Conservation (phyloP, 768 basidiomycete genomes). For the Mycena albidolilacea region DNA sequence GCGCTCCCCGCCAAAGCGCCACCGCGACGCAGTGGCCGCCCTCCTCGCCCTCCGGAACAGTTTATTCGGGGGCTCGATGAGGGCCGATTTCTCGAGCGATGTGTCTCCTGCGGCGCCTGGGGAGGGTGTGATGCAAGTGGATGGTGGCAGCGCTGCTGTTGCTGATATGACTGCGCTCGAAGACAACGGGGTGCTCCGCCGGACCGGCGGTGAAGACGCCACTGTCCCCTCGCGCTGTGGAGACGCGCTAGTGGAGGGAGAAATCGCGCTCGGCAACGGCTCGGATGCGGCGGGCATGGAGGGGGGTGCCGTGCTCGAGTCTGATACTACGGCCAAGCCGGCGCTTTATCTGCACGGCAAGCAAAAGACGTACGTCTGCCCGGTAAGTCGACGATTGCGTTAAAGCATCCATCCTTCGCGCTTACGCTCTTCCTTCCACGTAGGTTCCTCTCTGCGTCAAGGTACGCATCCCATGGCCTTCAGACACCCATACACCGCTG, state of each 20-base stretch:
- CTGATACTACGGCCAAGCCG: background rate
- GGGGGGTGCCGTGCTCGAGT: background rate
- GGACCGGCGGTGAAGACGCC: background rate
- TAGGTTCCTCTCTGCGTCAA: conserved; percentile 23
- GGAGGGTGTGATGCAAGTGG: background rate
- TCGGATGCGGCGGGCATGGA: background rate
- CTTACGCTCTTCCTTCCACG: background rate
- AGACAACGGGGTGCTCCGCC: background rate
- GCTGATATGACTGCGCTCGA: background rate
- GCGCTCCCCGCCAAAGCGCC: too few relatives aligned
- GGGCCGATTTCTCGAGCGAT: background rate
- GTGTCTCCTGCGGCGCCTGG: background rate
- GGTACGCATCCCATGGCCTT: background rate
- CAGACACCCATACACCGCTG: background rate
- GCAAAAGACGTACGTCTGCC: conserved; percentile 8
- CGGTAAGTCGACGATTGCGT: background rate
- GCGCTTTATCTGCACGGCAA: background rate
- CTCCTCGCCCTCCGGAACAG: background rate
- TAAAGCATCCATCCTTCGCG: background rate
- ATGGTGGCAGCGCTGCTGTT: background rate
- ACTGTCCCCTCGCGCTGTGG: background rate
- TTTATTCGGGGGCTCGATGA: background rate
- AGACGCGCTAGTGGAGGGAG: background rate
- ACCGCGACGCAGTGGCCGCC: too few relatives aligned
- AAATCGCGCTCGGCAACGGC: background rate